A percentile compares a stretch with the other conserved stretches of the same genome.
Evolutionary conservation across 257 asterid genomes (phyloP).

Genomic region (Mentha longifolia): DNA sequence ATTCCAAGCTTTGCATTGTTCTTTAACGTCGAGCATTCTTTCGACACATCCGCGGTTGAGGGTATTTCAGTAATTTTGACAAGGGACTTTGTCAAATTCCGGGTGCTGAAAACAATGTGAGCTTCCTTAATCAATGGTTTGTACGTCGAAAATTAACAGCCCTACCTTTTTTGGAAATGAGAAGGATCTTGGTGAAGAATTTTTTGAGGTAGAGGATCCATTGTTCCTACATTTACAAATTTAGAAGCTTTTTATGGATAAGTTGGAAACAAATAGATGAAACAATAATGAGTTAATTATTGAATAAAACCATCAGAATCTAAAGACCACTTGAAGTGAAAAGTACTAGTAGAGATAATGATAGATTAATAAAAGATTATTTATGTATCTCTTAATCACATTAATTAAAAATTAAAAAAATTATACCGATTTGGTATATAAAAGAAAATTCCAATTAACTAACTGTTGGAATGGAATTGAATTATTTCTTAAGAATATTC

Average conservation of each 20-base stretch:
- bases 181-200: not conserved
- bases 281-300: not conserved
- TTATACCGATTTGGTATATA: too few species aligned
- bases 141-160: not conserved
- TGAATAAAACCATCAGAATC: not conserved
- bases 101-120: constrained; percentile 26
- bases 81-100: constrained; percentile 2
- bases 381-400: not conserved
- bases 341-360: not conserved
- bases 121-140: constrained; percentile 2
- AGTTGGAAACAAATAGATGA: not conserved
- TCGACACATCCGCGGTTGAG: not conserved
- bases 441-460: not conserved
- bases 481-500: too few species aligned
- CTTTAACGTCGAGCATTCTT: not conserved
- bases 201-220: not conserved
- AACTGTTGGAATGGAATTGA: too few species aligned
- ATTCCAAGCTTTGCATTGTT: not conserved
- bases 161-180: not conserved
- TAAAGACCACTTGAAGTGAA: not conserved
- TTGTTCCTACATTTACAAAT: not conserved
- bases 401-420: not conserved
- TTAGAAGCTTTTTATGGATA: not conserved
- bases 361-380: not conserved
- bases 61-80: not conserved